phyloP scores from a whole-genome alignment of 768 basidiomycete genomes.

The Hemileccinum rubropunctum region DNA sequence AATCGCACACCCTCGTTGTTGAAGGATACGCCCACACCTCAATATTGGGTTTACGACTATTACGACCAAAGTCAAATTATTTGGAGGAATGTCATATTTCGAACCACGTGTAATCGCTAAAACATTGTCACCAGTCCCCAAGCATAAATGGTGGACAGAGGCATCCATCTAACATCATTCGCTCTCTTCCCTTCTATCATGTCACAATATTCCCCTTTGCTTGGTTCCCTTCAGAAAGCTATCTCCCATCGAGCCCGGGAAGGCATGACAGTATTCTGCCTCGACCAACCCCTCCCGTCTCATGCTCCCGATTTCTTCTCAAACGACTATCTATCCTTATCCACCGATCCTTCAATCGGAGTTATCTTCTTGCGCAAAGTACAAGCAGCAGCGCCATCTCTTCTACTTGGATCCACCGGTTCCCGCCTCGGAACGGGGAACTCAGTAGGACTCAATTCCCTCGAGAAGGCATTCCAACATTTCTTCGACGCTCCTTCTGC shows the following conservation, averaged over 20 bases:
- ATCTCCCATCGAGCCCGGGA: slow-evolving; percentile 2
- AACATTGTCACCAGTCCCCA: neutral
- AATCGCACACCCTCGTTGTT: neutral
- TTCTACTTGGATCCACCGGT: too few species aligned
- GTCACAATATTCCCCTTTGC: slow-evolving; percentile 7
- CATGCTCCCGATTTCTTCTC: too few species aligned
- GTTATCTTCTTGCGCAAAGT: too few species aligned
- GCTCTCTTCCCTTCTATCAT: neutral
- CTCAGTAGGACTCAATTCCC: too few species aligned
- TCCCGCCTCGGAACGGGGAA: too few species aligned
- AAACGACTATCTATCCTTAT: too few species aligned
- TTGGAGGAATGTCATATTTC: neutral
- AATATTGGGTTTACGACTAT: neutral
- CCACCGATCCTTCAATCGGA: too few species aligned
- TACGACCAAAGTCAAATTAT: neutral
- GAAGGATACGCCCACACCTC: neutral
- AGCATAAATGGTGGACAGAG: neutral
- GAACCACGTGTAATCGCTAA: neutral
- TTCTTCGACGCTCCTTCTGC: too few species aligned
- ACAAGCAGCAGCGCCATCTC: too few species aligned
- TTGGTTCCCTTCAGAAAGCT: slow-evolving; percentile 14
- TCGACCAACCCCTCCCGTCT: slow-evolving; percentile 16
- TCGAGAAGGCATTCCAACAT: too few species aligned
- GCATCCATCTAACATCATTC: too few species aligned
- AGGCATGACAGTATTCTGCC: slow-evolving; percentile 11